Percentiles rank a stretch among this genome's conserved stretches.
Conservation (phyloP, 192 early-diverging fungal species). For the Haplosporangium gracile region DNA sequence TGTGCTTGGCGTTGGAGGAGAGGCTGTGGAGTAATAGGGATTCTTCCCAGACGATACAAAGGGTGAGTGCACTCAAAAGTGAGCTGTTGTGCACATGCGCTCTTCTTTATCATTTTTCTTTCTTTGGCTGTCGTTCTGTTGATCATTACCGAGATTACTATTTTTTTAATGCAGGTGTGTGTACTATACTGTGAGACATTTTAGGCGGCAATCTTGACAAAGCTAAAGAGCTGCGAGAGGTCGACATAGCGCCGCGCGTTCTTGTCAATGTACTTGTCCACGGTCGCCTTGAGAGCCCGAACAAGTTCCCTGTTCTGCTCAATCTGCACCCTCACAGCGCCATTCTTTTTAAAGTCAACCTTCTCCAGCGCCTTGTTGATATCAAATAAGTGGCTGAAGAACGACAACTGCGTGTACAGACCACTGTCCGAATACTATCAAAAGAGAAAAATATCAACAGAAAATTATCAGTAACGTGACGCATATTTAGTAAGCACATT, state of each 20-base stretch:
- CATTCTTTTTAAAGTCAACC: conserved; percentile 39
- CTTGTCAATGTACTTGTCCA: conserved; percentile 77
- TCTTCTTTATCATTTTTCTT: too few relatives aligned
- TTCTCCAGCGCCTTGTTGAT: conserved; percentile 56
- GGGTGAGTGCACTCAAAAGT: too few relatives aligned
- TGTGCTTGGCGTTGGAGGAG: conserved; percentile 27
- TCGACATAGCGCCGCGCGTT: conserved; percentile 83
- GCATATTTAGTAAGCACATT: background rate
- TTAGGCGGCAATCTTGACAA: conserved; percentile 34
- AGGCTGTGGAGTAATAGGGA: too few relatives aligned
- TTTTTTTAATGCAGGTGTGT: background rate
- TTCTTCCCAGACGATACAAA: too few relatives aligned
- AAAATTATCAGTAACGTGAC: background rate
- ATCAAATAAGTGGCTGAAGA: conserved; percentile 80
- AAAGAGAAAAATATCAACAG: background rate
- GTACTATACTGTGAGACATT: background rate
- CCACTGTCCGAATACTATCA: conserved; percentile 79
- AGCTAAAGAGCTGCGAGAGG: conserved; percentile 72
- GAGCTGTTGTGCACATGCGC: too few relatives aligned
- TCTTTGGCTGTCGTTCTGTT: too few relatives aligned
- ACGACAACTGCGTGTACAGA: conserved; percentile 88
- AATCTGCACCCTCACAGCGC: conserved; percentile 31
- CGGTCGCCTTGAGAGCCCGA: conserved; percentile 59
- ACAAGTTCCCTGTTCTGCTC: conserved; percentile 61
- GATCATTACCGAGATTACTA: too few relatives aligned